Evolutionary conservation across 176 grass and related monocot species (phyloP).

Genomic region (Saccharum spontaneum): DNA sequence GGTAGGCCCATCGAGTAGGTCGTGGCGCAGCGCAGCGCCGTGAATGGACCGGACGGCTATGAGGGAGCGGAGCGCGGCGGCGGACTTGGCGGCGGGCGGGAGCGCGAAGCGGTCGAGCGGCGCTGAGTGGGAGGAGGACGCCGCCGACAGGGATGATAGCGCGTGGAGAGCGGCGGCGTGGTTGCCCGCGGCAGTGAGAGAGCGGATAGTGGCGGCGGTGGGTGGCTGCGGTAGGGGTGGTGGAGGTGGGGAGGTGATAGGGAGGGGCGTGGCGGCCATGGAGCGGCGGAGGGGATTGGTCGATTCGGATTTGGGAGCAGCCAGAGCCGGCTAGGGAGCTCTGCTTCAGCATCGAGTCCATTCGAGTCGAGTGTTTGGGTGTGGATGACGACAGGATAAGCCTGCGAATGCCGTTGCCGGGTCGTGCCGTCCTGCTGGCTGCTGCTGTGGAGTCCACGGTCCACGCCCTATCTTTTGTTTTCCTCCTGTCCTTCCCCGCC

Average conservation of each 20-base stretch:
- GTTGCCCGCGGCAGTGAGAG: slow-evolving; percentile 43
- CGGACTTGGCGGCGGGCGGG: slow-evolving; percentile 63
- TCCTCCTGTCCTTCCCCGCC: background rate
- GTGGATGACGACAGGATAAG: background rate
- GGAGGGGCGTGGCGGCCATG: slow-evolving; percentile 26
- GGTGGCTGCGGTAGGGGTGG: slow-evolving; percentile 8
- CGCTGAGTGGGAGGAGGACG: slow-evolving; percentile 9
- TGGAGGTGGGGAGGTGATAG: background rate
- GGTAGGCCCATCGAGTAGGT: slow-evolving; percentile 25
- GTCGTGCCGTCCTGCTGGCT: background rate
- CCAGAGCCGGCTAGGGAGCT: slow-evolving; percentile 8
- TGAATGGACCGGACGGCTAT: slow-evolving; percentile 53
- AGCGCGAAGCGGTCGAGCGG: slow-evolving; percentile 61
- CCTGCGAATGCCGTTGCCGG: background rate
- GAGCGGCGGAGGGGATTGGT: background rate
- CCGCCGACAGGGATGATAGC: slow-evolving; percentile 39
- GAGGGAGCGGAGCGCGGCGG: slow-evolving; percentile 43
- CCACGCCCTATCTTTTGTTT: background rate
- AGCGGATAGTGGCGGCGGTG: slow-evolving; percentile 42
- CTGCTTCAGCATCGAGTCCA: background rate
- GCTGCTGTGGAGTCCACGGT: background rate
- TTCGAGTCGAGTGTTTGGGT: background rate
- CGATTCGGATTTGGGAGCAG: background rate
- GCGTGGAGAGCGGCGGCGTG: slow-evolving; percentile 50
- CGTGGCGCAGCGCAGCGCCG: slow-evolving; percentile 30